Evolutionary conservation across 2,329 filamentous ascomycete genomes (phyloP).

Genomic region (Penicillium janthinellum): DNA sequence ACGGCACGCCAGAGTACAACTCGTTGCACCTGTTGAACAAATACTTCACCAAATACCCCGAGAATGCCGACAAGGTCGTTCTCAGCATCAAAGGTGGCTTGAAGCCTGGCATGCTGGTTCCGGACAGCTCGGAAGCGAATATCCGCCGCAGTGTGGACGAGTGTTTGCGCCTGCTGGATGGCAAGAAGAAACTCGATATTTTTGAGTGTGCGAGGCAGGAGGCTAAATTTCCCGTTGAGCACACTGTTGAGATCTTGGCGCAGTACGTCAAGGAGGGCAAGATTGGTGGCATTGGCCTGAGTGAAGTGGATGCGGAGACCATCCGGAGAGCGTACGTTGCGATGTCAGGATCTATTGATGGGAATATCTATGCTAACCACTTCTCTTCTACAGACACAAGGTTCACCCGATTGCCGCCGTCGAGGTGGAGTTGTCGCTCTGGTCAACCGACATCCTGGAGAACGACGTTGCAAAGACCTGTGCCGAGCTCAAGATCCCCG

Average conservation of each 20-base stretch:
- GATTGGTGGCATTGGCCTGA: constrained; percentile 47
- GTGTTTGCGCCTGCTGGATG: constrained; percentile 55
- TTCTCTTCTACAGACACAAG: constrained; percentile 38
- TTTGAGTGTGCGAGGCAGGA: constrained; percentile 64
- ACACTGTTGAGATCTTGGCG: constrained; percentile 44
- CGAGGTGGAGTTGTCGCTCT: constrained; percentile 63
- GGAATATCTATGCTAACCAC: constrained; percentile 35
- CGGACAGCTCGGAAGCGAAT: constrained; percentile 57
- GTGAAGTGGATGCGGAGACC: constrained; percentile 49
- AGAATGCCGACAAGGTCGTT: constrained; percentile 63
- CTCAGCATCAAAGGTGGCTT: constrained; percentile 64
- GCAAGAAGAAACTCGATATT: constrained; percentile 62
- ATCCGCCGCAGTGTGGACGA: constrained; percentile 62
- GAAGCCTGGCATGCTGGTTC: constrained; percentile 37
- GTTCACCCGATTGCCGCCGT: constrained; percentile 60
- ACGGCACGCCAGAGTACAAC: constrained; percentile 61
- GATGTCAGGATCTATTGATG: not conserved
- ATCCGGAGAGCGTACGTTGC: constrained; percentile 44
- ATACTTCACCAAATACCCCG: constrained; percentile 66
- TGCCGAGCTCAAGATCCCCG: constrained; percentile 58
- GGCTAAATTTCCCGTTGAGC: constrained; percentile 52
- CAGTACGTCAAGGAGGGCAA: constrained; percentile 47
- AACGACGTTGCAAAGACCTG: constrained; percentile 61
- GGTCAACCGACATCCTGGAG: constrained; percentile 57
- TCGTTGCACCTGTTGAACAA: constrained; percentile 60